Evolutionary conservation across 2,329 filamentous ascomycete species (phyloP).

Genomic region (Parastagonospora avenae): DNA sequence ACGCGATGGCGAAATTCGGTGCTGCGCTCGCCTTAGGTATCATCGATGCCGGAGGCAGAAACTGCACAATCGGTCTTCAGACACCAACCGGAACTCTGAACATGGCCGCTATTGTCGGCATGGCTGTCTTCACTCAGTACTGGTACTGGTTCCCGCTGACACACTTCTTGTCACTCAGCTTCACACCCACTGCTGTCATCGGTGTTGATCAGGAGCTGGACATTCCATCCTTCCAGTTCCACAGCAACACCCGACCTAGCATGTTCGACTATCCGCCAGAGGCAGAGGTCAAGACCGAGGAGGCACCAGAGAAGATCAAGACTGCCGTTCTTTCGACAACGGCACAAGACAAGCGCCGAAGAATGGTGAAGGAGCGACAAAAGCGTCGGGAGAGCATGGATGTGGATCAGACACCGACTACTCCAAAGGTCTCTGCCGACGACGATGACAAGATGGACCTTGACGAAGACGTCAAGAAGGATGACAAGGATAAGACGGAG

Average conservation of each 20-base stretch:
- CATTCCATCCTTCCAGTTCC: constrained; percentile 91
- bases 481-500: constrained; percentile 58
- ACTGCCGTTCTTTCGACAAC: constrained; percentile 96
- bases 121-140: constrained; percentile 98
- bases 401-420: constrained; percentile 78
- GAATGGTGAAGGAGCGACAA: constrained; percentile 91
- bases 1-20: constrained; percentile 99
- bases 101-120: constrained; percentile 97
- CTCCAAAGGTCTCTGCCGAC: constrained; percentile 67
- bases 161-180: constrained; percentile 93
- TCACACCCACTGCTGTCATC: constrained; percentile 96
- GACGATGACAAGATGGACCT: constrained; percentile 83
- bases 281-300: constrained; percentile 91
- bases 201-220: constrained; percentile 92
- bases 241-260: constrained; percentile 91
- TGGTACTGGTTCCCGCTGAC: constrained; percentile 99
- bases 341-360: constrained; percentile 92
- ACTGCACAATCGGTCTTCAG: constrained; percentile 97
- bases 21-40: constrained; percentile 93
- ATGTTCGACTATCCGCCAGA: constrained; percentile 98
- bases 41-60: constrained; percentile 95
- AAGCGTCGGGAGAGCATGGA: constrained; percentile 95
- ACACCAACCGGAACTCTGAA: constrained; percentile 98
- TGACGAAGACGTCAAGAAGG: constrained; percentile 54
- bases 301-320: constrained; percentile 90